Evolutionary conservation across 2,329 filamentous ascomycete species (phyloP), one percentile per base, ranked within the genome.

Genomic region (Fusarium kyushuense): DNA sequence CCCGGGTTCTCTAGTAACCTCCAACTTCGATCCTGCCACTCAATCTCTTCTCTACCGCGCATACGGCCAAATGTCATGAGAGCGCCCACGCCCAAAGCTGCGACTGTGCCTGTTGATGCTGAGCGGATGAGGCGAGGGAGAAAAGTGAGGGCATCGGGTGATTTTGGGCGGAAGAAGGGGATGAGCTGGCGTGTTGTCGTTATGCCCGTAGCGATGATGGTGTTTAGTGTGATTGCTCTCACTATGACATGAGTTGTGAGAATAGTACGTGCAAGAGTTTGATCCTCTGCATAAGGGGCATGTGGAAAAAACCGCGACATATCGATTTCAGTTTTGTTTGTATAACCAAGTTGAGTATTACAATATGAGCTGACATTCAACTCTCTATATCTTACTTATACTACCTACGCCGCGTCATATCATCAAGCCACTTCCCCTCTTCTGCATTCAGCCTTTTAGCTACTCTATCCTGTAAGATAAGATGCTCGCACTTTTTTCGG

Each of bases 1-100:
- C 85, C 83, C 40, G 77, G 74, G 65, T 86, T 90, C 76, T 86
- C 86, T 42, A 89, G 69, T 49, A 91, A 72, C 30, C 89, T 79
- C 87, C 88, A 91, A 57, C 84, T 83, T 19, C 89, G 81, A 73
- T 91, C 88, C 71, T 84, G 77, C 88, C 88, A 91, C 76, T 91
- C 88, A 32, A 91, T 86, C 40, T 84, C 80, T 67, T 87, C 83
- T 17, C 81, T 80, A 0, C 84, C 86, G 54, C 78, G 78, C 88
- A 91, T 90, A 4, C 83, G 79, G 0, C 73, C 79, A 29, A 77
- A 74, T 6, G 87, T 78, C 67, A 78, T 83, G 6, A 83, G 59
- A 3, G 77, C 77, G 25, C 84, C 76, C 2, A 86, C 63, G 1
- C 79, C 81, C 1, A 83, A 72, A 1, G 82, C 84, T 27, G 84